Percentiles rank a stretch among this genome's conserved stretches.
phyloP scores from a whole-genome alignment of 148 eudicot genomes.

The Cornus florida region DNA sequence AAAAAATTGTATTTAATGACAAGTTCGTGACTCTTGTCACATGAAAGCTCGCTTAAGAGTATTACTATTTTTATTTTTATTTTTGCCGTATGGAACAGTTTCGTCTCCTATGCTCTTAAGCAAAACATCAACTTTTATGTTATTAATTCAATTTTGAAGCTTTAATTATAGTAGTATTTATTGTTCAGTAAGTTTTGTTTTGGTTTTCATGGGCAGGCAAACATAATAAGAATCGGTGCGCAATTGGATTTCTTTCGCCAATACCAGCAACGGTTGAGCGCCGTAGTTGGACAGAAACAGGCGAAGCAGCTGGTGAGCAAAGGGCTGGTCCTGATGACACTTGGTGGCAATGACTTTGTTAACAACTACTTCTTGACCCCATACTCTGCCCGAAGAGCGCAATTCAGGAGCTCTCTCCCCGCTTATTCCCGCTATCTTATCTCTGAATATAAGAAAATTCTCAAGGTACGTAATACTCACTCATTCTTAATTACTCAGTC shows the following conservation, averaged over 20 bases:
- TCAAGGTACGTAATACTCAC: constrained; percentile 43
- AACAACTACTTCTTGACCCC: constrained; percentile 75
- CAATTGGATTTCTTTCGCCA: constrained; percentile 46
- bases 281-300: constrained; percentile 38
- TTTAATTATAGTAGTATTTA: too few relatives aligned
- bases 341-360: constrained; percentile 87
- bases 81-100: too few relatives aligned
- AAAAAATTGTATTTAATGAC: too few relatives aligned
- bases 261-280: constrained; percentile 55
- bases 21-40: too few relatives aligned
- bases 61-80: too few relatives aligned
- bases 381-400: constrained; percentile 34
- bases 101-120: too few relatives aligned
- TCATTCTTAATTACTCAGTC: not conserved
- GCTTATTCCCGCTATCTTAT: constrained; percentile 44
- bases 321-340: constrained; percentile 51
- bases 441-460: constrained; percentile 58
- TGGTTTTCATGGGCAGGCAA: constrained; percentile 27
- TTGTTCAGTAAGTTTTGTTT: too few relatives aligned
- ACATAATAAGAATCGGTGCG: constrained; percentile 53
- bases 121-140: too few relatives aligned
- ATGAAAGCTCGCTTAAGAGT: too few relatives aligned
- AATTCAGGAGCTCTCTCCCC: constrained; percentile 42
- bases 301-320: constrained; percentile 48
- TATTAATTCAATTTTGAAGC: too few relatives aligned